These are phyloP conservation scores for Drechslera avenae DNA, from an alignment of 2,329 filamentous ascomycete genomes.

Conservation along the genomic window DNA sequence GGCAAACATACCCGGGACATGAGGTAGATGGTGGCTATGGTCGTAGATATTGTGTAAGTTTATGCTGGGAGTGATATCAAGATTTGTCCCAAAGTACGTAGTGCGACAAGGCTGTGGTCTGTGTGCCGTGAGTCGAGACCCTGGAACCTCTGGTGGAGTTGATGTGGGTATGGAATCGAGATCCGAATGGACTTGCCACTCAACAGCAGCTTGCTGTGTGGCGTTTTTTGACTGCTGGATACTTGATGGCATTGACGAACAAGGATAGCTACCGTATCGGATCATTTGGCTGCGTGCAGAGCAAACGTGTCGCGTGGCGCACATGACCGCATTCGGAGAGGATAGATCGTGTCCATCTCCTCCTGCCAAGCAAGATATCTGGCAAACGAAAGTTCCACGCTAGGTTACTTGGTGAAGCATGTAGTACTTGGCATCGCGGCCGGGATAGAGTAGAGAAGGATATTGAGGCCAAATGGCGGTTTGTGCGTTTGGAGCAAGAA, in stretches of 20 bases:
- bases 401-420: slow-evolving; percentile 1
- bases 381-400: slow-evolving; percentile 4
- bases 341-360: slow-evolving; percentile 8
- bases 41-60: not conserved
- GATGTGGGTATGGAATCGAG: not conserved
- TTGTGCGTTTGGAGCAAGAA: not conserved
- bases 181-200: not conserved
- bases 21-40: not conserved
- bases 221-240: not conserved
- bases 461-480: not conserved
- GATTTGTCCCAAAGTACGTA: not conserved
- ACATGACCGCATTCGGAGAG: slow-evolving; percentile 1
- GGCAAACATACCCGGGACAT: slow-evolving; percentile 25
- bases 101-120: not conserved
- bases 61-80: not conserved
- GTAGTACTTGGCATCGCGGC: slow-evolving; percentile 6
- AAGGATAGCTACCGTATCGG: not conserved
- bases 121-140: not conserved
- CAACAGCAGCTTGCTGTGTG: not conserved
- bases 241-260: not conserved
- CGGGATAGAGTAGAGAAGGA: not conserved
- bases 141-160: not conserved
- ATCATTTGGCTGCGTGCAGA: not conserved
- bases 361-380: slow-evolving; percentile 11
- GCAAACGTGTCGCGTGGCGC: slow-evolving; percentile 4